These are phyloP conservation scores for Phalaenopsis equestris DNA, from an alignment of 106 monocot genomes.

Conservation along the genomic window DNA sequence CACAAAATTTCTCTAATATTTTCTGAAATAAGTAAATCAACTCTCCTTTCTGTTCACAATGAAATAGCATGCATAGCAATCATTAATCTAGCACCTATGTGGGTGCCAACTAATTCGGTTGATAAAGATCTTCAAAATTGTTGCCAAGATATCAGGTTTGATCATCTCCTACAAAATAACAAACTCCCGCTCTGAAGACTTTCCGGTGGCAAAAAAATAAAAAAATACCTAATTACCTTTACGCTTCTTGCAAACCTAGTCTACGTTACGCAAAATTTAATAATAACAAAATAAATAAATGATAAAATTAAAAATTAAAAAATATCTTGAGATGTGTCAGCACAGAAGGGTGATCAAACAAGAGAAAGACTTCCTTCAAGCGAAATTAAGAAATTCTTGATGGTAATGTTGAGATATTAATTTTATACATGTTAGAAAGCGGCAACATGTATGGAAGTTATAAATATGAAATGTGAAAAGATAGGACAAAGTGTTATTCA, in stretches of 20 bases:
- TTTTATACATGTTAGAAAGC: background rate
- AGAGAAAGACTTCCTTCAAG: background rate
- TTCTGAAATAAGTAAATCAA: no score
- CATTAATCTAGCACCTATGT: background rate
- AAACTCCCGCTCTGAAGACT: background rate
- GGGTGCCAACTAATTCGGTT: background rate
- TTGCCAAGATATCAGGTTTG: background rate
- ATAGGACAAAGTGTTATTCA: background rate
- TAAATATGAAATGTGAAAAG: background rate
- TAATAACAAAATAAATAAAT: background rate
- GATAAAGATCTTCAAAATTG: background rate
- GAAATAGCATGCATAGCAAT: background rate
- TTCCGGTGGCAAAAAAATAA: background rate
- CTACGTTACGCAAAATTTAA: no score
- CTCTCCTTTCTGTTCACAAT: background rate
- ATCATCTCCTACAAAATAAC: background rate
- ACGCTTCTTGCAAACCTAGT: no score
- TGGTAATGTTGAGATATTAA: background rate
- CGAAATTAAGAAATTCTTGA: background rate
- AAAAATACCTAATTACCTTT: background rate
- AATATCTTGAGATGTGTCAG: background rate
- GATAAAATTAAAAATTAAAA: background rate
- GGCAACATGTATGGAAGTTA: background rate
- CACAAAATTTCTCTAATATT: no score
- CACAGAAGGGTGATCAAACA: background rate